These are phyloP conservation scores for Phialophora expanda DNA, from an alignment of 2,329 filamentous ascomycete species.

Conservation along the genomic window DNA sequence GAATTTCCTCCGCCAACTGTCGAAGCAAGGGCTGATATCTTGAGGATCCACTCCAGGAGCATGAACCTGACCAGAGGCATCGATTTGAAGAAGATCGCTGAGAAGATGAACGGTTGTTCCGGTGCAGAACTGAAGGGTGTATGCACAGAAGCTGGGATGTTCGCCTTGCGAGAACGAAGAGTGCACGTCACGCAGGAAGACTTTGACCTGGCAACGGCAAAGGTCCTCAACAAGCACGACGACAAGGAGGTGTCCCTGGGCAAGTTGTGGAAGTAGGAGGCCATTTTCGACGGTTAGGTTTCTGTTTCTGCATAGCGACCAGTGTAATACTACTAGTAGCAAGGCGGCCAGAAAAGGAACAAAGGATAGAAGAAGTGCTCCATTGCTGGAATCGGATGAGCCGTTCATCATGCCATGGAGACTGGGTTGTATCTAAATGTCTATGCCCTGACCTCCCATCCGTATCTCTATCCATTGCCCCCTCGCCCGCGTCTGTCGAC, in stretches of 20 bases:
- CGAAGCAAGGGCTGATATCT: slow-evolving; percentile 94
- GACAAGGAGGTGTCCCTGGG: slow-evolving; percentile 93
- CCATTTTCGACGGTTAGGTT: slow-evolving; percentile 8
- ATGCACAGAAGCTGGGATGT: slow-evolving; percentile 98
- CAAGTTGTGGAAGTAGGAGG: slow-evolving; percentile 76
- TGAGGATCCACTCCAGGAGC: slow-evolving; percentile 94
- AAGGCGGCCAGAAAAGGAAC: slow-evolving; percentile 10
- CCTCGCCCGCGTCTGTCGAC: neutral
- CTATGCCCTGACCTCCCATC: slow-evolving; percentile 18
- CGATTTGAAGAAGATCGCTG: slow-evolving; percentile 96
- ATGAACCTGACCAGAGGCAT: slow-evolving; percentile 99
- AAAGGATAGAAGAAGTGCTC: slow-evolving; percentile 14
- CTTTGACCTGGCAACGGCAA: slow-evolving; percentile 96
- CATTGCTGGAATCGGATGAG: neutral
- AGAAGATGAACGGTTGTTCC: slow-evolving; percentile 99
- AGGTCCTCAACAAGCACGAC: slow-evolving; percentile 99
- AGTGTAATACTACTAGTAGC: slow-evolving; percentile 24
- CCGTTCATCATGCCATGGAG: neutral
- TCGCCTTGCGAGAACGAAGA: slow-evolving; percentile 88
- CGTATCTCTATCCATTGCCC: neutral
- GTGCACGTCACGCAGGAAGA: slow-evolving; percentile 99
- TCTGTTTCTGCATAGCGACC: slow-evolving; percentile 24
- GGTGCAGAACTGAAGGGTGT: slow-evolving; percentile 98
- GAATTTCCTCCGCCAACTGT: slow-evolving; percentile 97
- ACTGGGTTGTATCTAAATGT: slow-evolving; percentile 14